phyloP scores from a whole-genome alignment of 257 asterid species.

The Solanum boliviense region DNA sequence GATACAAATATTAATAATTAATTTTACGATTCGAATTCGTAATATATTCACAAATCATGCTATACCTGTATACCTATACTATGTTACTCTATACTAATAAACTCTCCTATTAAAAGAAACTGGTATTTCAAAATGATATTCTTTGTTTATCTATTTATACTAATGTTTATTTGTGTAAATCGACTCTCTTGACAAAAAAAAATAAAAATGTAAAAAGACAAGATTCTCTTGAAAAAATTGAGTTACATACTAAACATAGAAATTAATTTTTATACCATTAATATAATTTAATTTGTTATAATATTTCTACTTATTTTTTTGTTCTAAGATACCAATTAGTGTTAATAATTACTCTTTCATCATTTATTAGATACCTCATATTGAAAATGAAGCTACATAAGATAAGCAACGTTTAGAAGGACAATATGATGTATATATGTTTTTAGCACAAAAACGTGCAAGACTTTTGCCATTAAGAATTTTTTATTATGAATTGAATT shows the following conservation, averaged over 20 bases:
- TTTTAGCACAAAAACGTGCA: not conserved
- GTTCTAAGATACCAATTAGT: not conserved
- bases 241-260: not conserved
- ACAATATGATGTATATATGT: not conserved
- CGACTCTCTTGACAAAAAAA: not conserved
- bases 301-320: not conserved
- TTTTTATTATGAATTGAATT: not conserved
- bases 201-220: not conserved
- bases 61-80: not conserved
- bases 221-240: not conserved
- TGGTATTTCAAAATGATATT: not conserved
- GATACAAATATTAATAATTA: not conserved
- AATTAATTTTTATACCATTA: not conserved
- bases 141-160: not conserved
- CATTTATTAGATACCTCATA: not conserved
- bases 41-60: not conserved
- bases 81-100: not conserved
- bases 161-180: not conserved
- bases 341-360: not conserved
- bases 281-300: not conserved
- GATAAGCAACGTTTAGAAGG: not conserved
- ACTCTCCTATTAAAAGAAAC: not conserved
- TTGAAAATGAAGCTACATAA: not conserved
- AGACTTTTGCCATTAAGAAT: not conserved
- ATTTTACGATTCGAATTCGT: not conserved